Percentiles rank a stretch among this genome's conserved stretches.
Evolutionary conservation across 805 yeast species (phyloP).

Genomic region (Metschnikowia matae): DNA sequence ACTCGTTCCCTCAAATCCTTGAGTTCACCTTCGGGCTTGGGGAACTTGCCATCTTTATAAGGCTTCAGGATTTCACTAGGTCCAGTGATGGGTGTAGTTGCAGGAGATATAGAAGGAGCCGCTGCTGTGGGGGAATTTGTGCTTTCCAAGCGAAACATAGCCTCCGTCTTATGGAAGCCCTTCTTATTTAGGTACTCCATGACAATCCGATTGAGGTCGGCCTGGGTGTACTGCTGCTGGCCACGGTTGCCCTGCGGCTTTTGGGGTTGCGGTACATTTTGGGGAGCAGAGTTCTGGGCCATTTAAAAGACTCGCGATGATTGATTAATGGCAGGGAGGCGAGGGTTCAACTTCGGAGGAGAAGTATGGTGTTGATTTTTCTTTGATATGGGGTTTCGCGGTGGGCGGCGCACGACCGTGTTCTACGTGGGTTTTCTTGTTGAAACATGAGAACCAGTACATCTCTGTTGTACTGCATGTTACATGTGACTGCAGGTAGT

Average conservation of each 20-base stretch:
- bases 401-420: conserved; percentile 1
- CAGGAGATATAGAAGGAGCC: conserved; percentile 46
- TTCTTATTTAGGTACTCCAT: conserved; percentile 88
- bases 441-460: too few relatives aligned
- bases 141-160: conserved; percentile 85
- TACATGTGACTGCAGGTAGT: too few relatives aligned
- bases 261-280: conserved; percentile 2
- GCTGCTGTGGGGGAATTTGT: conserved; percentile 56
- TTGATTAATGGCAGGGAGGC: conserved; percentile 2
- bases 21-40: conserved; percentile 30
- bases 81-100: conserved; percentile 32
- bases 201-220: conserved; percentile 88
- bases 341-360: not conserved
- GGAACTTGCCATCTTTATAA: conserved; percentile 24
- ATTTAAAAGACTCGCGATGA: conserved; percentile 4
- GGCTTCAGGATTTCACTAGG: conserved; percentile 28
- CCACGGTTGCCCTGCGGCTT: conserved; percentile 6
- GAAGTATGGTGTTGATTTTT: not conserved
- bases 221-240: conserved; percentile 60
- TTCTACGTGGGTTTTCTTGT: not conserved
- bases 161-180: conserved; percentile 92
- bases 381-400: conserved; percentile 2
- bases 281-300: conserved; percentile 9
- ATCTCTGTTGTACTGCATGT: too few relatives aligned
- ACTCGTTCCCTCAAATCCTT: conserved; percentile 35